Base-by-base conservation (phyloP, 176 grass and related monocot genomes). In the Paspalum notatum region DNA sequence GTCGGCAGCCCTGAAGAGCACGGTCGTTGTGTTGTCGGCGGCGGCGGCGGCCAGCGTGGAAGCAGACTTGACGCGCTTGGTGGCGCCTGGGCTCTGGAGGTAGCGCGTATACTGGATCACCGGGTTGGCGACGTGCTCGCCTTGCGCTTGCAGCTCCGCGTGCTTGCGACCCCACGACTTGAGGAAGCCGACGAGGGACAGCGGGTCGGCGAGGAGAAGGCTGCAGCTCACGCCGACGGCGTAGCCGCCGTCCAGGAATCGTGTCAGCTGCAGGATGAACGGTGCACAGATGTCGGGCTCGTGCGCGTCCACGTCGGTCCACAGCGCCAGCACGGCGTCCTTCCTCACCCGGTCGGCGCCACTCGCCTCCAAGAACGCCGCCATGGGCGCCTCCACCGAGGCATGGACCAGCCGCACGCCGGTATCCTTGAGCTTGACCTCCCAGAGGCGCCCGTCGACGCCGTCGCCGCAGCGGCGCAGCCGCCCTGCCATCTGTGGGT, bases 351-450 rank as follows among this genome's bases (percentile, higher is more conserved):
- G 62, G 24, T 89, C 91, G 57, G 72, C 18, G 18, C 46, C 76
- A 3, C 0, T 39, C 1, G 50, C 68, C 45, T 55, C 88, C 50
- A 98, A 13, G 82, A 94, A 87, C 61, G 82, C 86, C 3, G 72
- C 18, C 88, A 98, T 58, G 53, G 54, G 20, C 71, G 54, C 65
- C 71, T 93, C 86, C 55, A 38, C 79, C 55, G 95, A 75, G 22
- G 95, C 90, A 66, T 82, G 90, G 62, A 98, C 81, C 81, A 98
- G 56, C 55, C 90, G 63, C 42, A 95, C 76, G 22, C 92, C 90
- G 16, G 86, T 73, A 53, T 95, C 92, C 17, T 66, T 95, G 51
- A 89, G 80, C 88, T 86, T 98, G 49, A 98, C 79, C 77, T 91
- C 92, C 95, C 95, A 98, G 53, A 15, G 7, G 20, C 81, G 5